A percentile compares a stretch with the other conserved stretches of the same genome.
These are phyloP conservation scores for Xylaria digitata DNA, from an alignment of 2,329 filamentous ascomycete species.

Conservation along the genomic window DNA sequence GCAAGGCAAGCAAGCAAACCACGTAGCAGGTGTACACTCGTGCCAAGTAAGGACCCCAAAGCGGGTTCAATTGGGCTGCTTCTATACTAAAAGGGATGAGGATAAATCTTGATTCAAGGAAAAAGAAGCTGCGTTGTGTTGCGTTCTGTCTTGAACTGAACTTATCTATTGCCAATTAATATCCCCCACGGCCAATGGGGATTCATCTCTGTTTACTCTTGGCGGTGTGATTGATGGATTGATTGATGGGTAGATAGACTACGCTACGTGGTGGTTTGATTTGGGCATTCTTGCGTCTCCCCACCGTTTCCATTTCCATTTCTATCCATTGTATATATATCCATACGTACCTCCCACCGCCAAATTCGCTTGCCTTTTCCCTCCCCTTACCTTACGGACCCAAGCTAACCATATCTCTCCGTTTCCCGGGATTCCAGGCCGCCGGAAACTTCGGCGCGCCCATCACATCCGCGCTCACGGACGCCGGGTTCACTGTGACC, in stretches of 20 bases:
- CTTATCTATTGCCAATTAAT: no score
- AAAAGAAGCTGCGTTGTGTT: no score
- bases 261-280: not conserved
- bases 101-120: not conserved
- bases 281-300: not conserved
- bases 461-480: slow-evolving; percentile 44
- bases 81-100: no score
- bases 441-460: slow-evolving; percentile 48
- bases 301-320: not conserved
- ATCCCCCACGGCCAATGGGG: not conserved
- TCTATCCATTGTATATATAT: no score
- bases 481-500: slow-evolving; percentile 44
- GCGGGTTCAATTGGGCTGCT: no score
- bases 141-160: not conserved
- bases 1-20: not conserved
- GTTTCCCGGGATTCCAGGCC: slow-evolving; percentile 35
- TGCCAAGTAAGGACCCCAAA: not conserved
- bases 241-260: no score
- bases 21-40: not conserved
- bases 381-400: not conserved
- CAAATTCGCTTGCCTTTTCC: not conserved
- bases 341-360: not conserved
- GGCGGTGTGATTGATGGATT: not conserved
- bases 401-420: not conserved
- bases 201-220: not conserved